Percentiles rank a stretch among this genome's conserved stretches.
These are phyloP conservation scores for Vanderwaltozyma yarrowii DNA, from an alignment of 805 yeast genomes.

Conservation along the genomic window DNA sequence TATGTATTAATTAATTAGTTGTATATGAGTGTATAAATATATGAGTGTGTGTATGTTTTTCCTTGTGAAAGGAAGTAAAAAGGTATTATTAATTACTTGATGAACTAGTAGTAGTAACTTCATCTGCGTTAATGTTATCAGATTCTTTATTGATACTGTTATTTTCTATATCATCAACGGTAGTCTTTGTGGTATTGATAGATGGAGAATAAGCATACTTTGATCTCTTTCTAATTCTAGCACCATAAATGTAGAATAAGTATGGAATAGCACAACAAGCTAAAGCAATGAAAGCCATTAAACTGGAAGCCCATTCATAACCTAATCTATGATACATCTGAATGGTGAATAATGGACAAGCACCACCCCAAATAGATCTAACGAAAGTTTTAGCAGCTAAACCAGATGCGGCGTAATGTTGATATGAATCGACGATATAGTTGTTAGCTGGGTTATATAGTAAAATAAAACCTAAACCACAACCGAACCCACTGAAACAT, in stretches of 20 bases:
- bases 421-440: constrained; percentile 3
- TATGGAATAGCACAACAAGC: constrained; percentile 4
- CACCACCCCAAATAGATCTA: constrained; percentile 5
- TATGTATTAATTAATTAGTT: too few species aligned
- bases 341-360: constrained; percentile 3
- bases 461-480: constrained; percentile 3
- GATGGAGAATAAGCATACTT: constrained; percentile 4
- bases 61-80: too few species aligned
- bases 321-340: constrained; percentile 5
- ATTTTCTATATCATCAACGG: background rate
- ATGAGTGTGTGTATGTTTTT: too few species aligned
- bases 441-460: constrained; percentile 4
- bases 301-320: constrained; percentile 2
- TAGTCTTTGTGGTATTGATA: background rate
- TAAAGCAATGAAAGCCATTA: constrained; percentile 4
- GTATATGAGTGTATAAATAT: too few species aligned
- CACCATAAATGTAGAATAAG: constrained; percentile 3
- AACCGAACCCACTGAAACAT: constrained; percentile 4
- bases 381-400: constrained; percentile 4
- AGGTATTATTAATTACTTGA: background rate
- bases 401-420: constrained; percentile 5
- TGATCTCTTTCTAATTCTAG: constrained; percentile 3
- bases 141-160: background rate
- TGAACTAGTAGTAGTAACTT: background rate
- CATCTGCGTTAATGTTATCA: background rate